phyloP scores from a whole-genome alignment of 164 flowering plant genomes.

The Vitis riparia region DNA sequence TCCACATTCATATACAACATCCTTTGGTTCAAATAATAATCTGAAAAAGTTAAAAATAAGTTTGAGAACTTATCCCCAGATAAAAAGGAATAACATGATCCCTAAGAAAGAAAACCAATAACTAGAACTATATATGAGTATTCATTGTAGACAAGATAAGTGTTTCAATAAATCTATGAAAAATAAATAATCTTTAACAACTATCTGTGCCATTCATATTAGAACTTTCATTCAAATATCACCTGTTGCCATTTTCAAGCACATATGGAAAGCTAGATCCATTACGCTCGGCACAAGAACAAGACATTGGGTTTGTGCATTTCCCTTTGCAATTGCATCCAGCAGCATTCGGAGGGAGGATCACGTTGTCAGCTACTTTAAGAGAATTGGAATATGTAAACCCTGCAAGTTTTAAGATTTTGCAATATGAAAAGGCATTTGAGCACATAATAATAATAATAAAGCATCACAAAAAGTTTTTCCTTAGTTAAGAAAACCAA shows the following conservation, averaged over 20 bases:
- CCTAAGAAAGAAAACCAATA: neutral
- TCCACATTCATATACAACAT: constrained; percentile 29
- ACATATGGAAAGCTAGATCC: constrained; percentile 22
- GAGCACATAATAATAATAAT: too few species aligned
- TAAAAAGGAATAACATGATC: too few species aligned
- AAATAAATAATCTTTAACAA: neutral
- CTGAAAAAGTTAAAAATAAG: constrained; percentile 4
- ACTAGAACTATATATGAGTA: neutral
- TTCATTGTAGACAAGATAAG: too few species aligned
- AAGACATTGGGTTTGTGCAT: constrained; percentile 8
- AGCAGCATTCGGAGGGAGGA: constrained; percentile 8
- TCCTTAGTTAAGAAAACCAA: too few species aligned
- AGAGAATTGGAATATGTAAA: constrained; percentile 16
- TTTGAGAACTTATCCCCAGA: too few species aligned
- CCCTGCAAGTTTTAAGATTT: constrained; percentile 6
- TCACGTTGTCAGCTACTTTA: constrained; percentile 6
- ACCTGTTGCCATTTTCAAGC: constrained; percentile 14
- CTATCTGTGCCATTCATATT: neutral
- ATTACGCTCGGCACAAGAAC: constrained; percentile 23
- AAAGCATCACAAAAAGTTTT: too few species aligned
- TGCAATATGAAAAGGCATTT: too few species aligned
- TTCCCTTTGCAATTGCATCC: constrained; percentile 23
- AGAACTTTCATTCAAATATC: constrained; percentile 1
- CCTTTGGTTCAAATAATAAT: constrained; percentile 12
- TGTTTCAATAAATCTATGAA: constrained; percentile 2